Conservation (phyloP, 306 rosid genomes). For the Casuarina cunninghamiana region DNA sequence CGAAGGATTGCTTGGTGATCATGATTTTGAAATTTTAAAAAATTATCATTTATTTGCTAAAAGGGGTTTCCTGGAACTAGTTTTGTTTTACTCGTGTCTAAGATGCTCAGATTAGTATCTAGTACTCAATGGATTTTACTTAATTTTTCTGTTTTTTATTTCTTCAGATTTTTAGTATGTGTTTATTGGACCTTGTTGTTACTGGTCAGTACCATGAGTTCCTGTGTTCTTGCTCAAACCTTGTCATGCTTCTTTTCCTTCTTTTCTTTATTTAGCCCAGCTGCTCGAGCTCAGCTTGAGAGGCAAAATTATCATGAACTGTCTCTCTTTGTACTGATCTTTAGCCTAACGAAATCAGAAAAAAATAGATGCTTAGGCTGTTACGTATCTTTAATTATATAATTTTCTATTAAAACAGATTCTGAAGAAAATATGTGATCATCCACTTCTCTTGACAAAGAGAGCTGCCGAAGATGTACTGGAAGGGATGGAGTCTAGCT, state of each 20-base stretch:
- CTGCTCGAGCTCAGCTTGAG: background rate
- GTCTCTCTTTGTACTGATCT: background rate
- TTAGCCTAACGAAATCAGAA: background rate
- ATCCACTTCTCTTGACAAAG: slow-evolving; percentile 86
- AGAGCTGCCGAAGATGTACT: slow-evolving; percentile 91
- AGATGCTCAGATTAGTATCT: background rate
- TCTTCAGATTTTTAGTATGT: too few relatives aligned
- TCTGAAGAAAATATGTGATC: slow-evolving; percentile 88
- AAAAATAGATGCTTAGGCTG: background rate
- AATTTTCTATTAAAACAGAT: slow-evolving; percentile 45
- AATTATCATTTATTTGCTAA: too few relatives aligned
- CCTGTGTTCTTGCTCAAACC: background rate
- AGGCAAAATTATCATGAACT: background rate
- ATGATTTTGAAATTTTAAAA: too few relatives aligned
- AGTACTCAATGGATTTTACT: background rate
- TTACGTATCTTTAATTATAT: slow-evolving; percentile 18
- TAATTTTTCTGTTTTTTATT: background rate
- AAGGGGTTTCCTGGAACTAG: too few relatives aligned
- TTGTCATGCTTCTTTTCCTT: background rate
- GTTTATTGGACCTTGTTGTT: background rate
- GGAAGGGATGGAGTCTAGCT: slow-evolving; percentile 81
- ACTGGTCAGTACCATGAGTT: background rate
- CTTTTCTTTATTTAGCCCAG: background rate
- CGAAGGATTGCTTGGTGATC: background rate
- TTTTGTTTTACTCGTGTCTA: too few relatives aligned